Base-by-base conservation (phyloP, 306 rosid species). In the Lathyrus sativus region DNA sequence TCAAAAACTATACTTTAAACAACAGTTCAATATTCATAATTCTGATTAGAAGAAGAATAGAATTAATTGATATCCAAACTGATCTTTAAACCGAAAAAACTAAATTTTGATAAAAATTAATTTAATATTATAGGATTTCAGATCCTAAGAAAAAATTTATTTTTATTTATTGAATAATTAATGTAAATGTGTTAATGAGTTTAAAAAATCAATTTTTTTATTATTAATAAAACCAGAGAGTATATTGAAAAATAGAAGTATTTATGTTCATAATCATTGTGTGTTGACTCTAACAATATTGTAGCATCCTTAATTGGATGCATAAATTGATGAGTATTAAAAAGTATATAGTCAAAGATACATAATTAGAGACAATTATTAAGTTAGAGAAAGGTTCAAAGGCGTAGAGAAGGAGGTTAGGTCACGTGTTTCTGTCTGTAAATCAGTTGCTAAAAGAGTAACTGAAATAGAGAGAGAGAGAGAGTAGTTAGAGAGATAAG, bases 371-470 rank as follows among this genome's bases (percentile, higher is more conserved):
- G 74, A 72, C 57, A 75, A 81, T 83, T 79, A 73, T 85, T 79
- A 81, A 74, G 79, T 66, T 63, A 72, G 73, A 51, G 73, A 75
- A 80, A 60, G 76, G 81, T 72, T 71, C 46, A 70, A 73, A 67
- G 76, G 79, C 72, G 82, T 60, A 77, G 80, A 64, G 80, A 81
- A 82, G 85, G 87, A 72, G 75, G 91, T 85, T 89, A 80, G 93
- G 64, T 89, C 96, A 89, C 93, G 90, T 85, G 96, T 83, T 83
- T 80, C 11, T 85, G 92, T 85, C 87, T 80, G 68, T 9, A 75
- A 85, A 80, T 83, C 83, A 76, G 89, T 84, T 87, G 87, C 55
- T 83, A 71, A 65, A 57, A 28, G 75, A 78, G 74, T 35, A 68
- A 64, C 65, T 55, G 79, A 68, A 65, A 18, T 37, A 35, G 60